A percentile compares a stretch with the other conserved stretches of the same genome.
Conservation (phyloP, 495 filamentous ascomycete species). For the Penicillium daleae region DNA sequence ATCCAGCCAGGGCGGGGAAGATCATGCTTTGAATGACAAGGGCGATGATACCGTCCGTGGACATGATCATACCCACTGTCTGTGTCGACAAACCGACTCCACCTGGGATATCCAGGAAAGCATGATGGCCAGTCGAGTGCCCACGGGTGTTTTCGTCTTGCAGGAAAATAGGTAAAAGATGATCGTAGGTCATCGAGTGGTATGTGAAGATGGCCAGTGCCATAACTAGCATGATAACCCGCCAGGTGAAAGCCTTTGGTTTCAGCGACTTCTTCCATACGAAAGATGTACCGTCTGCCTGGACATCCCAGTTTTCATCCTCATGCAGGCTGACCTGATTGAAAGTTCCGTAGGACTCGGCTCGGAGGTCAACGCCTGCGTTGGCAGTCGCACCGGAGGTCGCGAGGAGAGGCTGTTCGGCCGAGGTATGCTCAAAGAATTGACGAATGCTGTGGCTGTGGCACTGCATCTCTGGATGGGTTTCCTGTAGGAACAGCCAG, state of each 20-base stretch:
- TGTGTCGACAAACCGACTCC: constrained; percentile 75
- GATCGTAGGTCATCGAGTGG: constrained; percentile 86
- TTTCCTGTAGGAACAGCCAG: constrained; percentile 77
- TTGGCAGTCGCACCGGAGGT: constrained; percentile 71
- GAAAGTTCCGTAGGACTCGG: constrained; percentile 81
- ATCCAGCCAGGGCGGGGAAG: constrained; percentile 71
- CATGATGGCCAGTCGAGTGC: constrained; percentile 28
- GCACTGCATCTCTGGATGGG: constrained; percentile 77
- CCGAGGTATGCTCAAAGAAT: constrained; percentile 54
- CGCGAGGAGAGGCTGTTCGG: constrained; percentile 71
- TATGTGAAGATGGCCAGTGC: constrained; percentile 84
- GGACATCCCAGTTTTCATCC: constrained; percentile 53
- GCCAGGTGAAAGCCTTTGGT: constrained; percentile 62
- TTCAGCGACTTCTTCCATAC: constrained; percentile 35
- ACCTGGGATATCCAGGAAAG: constrained; percentile 65
- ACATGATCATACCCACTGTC: constrained; percentile 78
- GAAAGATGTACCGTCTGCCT: constrained; percentile 49
- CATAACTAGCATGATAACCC: constrained; percentile 68
- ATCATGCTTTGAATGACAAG: constrained; percentile 77
- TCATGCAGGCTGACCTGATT: constrained; percentile 57
- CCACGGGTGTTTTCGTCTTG: constrained; percentile 62
- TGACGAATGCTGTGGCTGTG: constrained; percentile 57
- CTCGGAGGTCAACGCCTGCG: constrained; percentile 68
- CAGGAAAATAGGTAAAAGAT: constrained; percentile 81
- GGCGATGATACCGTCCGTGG: constrained; percentile 76